These are phyloP conservation scores for Lactarius vividus DNA, from an alignment of 768 basidiomycete genomes.

Conservation along the genomic window DNA sequence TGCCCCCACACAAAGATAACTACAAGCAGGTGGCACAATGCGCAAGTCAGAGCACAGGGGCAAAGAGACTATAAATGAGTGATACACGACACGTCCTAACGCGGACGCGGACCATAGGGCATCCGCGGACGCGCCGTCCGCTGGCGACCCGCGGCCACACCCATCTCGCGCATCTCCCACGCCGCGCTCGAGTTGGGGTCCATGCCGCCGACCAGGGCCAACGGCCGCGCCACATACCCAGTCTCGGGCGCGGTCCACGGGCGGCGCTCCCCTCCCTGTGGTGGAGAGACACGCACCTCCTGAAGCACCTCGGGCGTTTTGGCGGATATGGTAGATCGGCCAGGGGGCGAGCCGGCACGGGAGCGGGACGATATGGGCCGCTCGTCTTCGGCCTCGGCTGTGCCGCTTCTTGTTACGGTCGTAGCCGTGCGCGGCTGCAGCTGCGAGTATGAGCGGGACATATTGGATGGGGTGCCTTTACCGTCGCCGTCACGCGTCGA, in stretches of 20 bases:
- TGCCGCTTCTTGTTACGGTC: not conserved
- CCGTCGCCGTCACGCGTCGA: not conserved
- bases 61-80: not conserved
- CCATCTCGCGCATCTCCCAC: not conserved
- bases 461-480: not conserved
- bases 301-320: not conserved
- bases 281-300: not conserved
- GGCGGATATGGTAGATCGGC: not conserved
- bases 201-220: constrained; percentile 3
- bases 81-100: not conserved
- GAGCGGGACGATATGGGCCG: not conserved
- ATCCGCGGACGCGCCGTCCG: constrained; percentile 2
- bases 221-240: not conserved
- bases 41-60: not conserved
- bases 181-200: not conserved
- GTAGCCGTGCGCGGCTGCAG: not conserved
- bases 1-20: not conserved
- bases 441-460: not conserved
- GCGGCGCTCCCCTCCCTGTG: not conserved
- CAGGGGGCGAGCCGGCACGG: not conserved
- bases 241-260: not conserved
- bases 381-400: not conserved
- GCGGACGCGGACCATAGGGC: not conserved
- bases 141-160: constrained; percentile 10
- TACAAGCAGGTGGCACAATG: not conserved